phyloP scores from a whole-genome alignment of 148 eudicot genomes.

The Pouteria glomerata region DNA sequence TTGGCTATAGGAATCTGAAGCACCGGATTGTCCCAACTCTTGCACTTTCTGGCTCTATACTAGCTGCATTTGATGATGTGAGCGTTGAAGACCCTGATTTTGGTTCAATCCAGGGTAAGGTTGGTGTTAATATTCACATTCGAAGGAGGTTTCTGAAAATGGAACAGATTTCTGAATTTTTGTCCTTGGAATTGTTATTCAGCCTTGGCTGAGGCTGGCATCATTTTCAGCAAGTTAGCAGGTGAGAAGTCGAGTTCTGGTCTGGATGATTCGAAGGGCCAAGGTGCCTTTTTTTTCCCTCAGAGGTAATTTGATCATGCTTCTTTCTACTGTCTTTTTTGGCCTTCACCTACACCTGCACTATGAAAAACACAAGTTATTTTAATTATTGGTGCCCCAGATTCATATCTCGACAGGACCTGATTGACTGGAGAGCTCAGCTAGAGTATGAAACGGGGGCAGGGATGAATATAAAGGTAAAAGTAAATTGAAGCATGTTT shows the following conservation, averaged over 20 bases:
- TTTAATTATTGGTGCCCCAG: constrained; percentile 27
- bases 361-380: too few species aligned
- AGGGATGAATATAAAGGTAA: constrained; percentile 64
- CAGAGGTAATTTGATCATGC: constrained; percentile 49
- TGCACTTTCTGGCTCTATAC: constrained; percentile 62
- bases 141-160: neutral
- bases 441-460: constrained; percentile 62
- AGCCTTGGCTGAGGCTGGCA: constrained; percentile 94
- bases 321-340: neutral
- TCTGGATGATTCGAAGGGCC: constrained; percentile 17
- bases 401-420: constrained; percentile 65
- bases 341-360: too few species aligned
- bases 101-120: constrained; percentile 70
- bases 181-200: constrained; percentile 11
- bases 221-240: constrained; percentile 64
- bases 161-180: constrained; percentile 10
- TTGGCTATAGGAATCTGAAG: constrained; percentile 54
- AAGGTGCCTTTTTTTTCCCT: constrained; percentile 50
- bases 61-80: constrained; percentile 73
- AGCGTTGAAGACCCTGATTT: constrained; percentile 65
- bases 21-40: constrained; percentile 48
- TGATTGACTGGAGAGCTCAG: constrained; percentile 87
- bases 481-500: constrained; percentile 3
- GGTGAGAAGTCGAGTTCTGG: constrained; percentile 13
- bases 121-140: constrained; percentile 5